Evolutionary conservation across 108 stramenopile species (phyloP), one percentile per base, ranked within the genome.

Genomic region (Asterionellopsis glacialis): DNA sequence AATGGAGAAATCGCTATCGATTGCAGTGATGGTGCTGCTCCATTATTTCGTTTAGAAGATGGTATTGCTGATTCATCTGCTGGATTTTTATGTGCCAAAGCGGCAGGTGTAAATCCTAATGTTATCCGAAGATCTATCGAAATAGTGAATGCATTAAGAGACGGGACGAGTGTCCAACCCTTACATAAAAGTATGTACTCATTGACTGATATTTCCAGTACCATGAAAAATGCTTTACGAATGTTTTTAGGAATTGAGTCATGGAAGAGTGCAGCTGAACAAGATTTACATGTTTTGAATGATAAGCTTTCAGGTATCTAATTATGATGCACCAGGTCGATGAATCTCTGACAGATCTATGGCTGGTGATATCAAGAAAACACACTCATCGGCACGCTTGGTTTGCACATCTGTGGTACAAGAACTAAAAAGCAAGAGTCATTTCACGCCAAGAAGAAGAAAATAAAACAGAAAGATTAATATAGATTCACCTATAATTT

Each of bases 11-110:
- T 33, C 7, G 33, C 2, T 7, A 33, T 33, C 2, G 83, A 84
- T n/a, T 33, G 33, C 7, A 65, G 72, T 11, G 90, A 91, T 33
- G 61, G 63, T 33, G 86, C 85, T 26, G 62, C 67, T 47, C 95
- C 96, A 11, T 80, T 97, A 10, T 97, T 96, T 78, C 90, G 88
- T 61, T 75, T 97, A 15, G 84, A 82, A 71, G 77, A 85, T 27
- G 96, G 96, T 16, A 76, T 93, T 19, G 90, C 95, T 23, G 75
- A 56, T 15, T 88, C 88, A 19, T 97, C 96, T 26, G 91, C 94
- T 45, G 96, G 95, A n/a, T 59, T 96, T 12, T 69, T 90, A 41
- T 97, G 96, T 61, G 96, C 96, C 15, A 76, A 87, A 62, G 78
- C 84, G 74, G 96, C 95, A 33, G 95, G 96, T 16, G 61, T 94